phyloP scores from a whole-genome alignment of 192 early-diverging fungal genomes.

The Phycomyces nitens region DNA sequence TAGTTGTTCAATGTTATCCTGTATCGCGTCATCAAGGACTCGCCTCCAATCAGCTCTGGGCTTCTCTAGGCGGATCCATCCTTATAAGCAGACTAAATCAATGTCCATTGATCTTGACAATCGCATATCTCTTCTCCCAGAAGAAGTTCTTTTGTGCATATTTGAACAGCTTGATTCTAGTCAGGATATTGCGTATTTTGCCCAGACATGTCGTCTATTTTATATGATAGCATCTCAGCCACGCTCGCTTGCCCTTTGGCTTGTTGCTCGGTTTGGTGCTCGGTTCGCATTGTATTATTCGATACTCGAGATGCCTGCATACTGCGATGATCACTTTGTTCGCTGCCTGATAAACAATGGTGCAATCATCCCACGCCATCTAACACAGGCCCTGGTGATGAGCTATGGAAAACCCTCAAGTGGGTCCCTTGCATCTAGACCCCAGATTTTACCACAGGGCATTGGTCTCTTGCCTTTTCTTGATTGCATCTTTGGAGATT shows the following conservation, averaged over 20 bases:
- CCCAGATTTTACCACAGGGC: too few species aligned
- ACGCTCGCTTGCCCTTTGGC: not conserved
- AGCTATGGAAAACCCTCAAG: not conserved
- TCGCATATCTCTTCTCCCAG: not conserved
- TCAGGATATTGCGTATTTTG: not conserved
- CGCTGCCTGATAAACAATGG: not conserved
- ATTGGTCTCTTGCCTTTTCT: too few species aligned
- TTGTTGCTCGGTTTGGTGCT: not conserved
- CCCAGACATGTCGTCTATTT: not conserved
- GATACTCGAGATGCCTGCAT: not conserved
- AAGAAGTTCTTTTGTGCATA: not conserved
- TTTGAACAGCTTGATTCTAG: not conserved
- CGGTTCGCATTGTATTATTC: not conserved
- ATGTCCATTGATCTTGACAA: not conserved
- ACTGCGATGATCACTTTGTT: not conserved
- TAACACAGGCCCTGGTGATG: not conserved
- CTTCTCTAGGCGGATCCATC: not conserved
- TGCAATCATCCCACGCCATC: not conserved
- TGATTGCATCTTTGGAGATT: not conserved
- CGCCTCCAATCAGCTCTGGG: not conserved
- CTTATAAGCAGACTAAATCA: not conserved
- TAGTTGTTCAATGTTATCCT: too few species aligned
- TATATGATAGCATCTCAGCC: not conserved
- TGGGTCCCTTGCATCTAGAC: too few species aligned
- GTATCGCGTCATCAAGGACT: too few species aligned